Conservation (phyloP, 2,329 filamentous ascomycete species). For the Fusarium compactum region DNA sequence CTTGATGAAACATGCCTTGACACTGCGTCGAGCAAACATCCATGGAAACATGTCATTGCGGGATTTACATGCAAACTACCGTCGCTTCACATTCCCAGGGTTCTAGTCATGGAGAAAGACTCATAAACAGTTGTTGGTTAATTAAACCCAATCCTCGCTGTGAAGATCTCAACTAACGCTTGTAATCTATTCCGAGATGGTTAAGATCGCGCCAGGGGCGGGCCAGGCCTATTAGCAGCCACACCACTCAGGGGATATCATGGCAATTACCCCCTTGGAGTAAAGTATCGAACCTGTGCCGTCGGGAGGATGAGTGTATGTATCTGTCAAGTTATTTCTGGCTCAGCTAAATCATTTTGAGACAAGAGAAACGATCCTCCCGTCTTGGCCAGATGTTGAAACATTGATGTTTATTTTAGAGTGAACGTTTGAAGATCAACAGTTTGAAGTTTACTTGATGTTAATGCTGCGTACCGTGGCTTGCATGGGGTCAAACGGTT, state of each 20-base stretch:
- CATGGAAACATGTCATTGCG: not conserved
- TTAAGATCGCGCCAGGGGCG: slow-evolving; percentile 27
- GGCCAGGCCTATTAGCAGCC: slow-evolving; percentile 32
- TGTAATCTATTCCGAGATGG: not conserved
- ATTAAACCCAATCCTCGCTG: slow-evolving; percentile 23
- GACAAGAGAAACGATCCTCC: slow-evolving; percentile 6
- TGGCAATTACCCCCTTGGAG: not conserved
- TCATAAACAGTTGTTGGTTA: slow-evolving; percentile 16
- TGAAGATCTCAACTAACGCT: slow-evolving; percentile 20
- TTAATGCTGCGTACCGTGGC: not conserved
- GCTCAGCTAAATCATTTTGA: slow-evolving; percentile 11
- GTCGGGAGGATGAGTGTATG: not conserved
- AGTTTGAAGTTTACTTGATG: not conserved
- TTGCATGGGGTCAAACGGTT: not conserved
- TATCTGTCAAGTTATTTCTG: slow-evolving; percentile 1
- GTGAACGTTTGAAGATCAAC: not conserved
- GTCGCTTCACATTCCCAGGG: not conserved
- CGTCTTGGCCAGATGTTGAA: slow-evolving; percentile 11
- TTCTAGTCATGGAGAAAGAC: not conserved
- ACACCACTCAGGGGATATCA: slow-evolving; percentile 42
- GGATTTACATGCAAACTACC: not conserved
- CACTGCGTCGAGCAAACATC: not conserved
- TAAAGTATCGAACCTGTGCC: slow-evolving; percentile 15
- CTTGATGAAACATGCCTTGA: not conserved
- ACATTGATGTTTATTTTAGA: not conserved